Percentiles rank a stretch among this genome's conserved stretches.
Evolutionary conservation across 2,329 filamentous ascomycete species (phyloP).

Genomic region (Phialophora tarda): DNA sequence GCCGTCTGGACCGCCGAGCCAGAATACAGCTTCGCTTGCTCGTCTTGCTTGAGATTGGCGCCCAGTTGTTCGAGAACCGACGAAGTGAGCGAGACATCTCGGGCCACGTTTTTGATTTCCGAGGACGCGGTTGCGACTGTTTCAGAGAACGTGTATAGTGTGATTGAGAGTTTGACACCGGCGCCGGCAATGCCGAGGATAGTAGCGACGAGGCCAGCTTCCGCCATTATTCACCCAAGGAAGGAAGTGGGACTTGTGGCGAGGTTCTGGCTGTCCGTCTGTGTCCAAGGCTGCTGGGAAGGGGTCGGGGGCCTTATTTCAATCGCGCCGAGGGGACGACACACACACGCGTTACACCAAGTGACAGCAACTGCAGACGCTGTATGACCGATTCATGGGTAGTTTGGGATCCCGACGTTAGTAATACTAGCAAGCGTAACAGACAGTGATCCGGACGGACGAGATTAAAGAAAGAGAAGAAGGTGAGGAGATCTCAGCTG

Average conservation of each 20-base stretch:
- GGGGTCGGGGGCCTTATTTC: neutral
- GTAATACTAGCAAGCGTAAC: neutral
- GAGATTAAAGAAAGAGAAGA: neutral
- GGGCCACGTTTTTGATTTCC: constrained; percentile 36
- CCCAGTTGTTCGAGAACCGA: constrained; percentile 42
- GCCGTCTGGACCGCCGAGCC: constrained; percentile 33
- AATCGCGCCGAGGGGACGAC: neutral
- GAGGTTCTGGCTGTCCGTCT: neutral
- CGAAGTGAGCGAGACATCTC: constrained; percentile 43
- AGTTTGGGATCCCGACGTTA: neutral
- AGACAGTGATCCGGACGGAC: neutral
- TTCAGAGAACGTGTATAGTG: constrained; percentile 25
- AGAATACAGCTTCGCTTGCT: constrained; percentile 37
- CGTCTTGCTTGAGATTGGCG: constrained; percentile 39
- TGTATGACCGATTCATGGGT: neutral
- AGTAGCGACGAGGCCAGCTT: constrained; percentile 16
- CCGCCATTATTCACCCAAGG: constrained; percentile 8
- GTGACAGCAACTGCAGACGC: neutral
- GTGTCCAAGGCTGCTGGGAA: neutral
- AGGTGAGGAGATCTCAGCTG: neutral
- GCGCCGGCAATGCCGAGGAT: constrained; percentile 19
- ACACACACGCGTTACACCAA: neutral
- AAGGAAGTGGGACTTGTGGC: neutral
- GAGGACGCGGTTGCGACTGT: constrained; percentile 21
- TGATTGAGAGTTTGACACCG: constrained; percentile 24